Evolutionary conservation across 345 rosid genomes (phyloP), one percentile per base, ranked within the genome.

Genomic region (Citrus inodora): DNA sequence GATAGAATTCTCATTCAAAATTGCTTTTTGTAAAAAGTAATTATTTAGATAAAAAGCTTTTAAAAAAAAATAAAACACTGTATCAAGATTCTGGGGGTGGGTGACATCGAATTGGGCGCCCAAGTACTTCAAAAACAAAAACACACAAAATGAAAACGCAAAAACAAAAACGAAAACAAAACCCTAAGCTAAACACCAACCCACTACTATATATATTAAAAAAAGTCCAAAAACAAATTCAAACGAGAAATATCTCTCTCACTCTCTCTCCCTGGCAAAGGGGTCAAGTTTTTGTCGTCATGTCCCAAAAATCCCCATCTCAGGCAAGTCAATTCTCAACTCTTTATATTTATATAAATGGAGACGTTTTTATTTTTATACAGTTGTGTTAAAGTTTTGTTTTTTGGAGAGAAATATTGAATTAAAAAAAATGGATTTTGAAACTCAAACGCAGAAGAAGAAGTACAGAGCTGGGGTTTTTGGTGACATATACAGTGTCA

Each of bases 361-460:
- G 27, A 19, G 35, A 53, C 9, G 16, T 33, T 35, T 60, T 7
- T 61, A n/a, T 25, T 2, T 51, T 11, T 28, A 30, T 3, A 11
- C 10, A 30, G 22, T 53, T 53, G 58, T 22, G 25, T 28, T 63
- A 59, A 40, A n/a, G 27, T 71, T 37, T 5, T 9, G 6, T 40
- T 63, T 46, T 63, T 38, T 76, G 22, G 13, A 60, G 24, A 55
- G 16, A 7, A 40, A 16, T 9, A 71, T 4, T 61, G 56, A 55
- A 0, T 4, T 46, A 24, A 38, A 9, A 51, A 11, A 11, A 7
- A 81, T 83, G 89, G 82, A 82, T 81, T 85, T 86, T 82, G 87
- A 87, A 86, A 81, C 86, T 53, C 80, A 76, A 82, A 82, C 85
- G 81, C 89, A 84, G 90, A 84, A 88, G 86, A 87, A 84, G 81